These are phyloP conservation scores for Vachellia collinsii DNA, from an alignment of 306 rosid species.

Conservation along the genomic window DNA sequence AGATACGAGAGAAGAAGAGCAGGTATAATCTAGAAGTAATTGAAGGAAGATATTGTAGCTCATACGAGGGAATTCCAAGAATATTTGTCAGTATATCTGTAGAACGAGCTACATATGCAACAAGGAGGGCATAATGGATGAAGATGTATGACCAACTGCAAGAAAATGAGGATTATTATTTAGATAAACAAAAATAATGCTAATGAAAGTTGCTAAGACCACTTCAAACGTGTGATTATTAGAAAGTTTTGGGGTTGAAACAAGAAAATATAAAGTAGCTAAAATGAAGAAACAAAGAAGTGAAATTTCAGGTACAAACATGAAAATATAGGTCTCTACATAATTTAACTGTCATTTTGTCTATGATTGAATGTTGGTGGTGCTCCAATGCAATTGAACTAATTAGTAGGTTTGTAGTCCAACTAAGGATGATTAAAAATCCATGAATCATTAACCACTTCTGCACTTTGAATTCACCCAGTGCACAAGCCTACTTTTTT, in stretches of 20 bases:
- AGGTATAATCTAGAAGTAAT: slow-evolving; percentile 2
- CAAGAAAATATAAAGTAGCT: not conserved
- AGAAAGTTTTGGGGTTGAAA: not conserved
- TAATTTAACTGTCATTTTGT: slow-evolving; percentile 4
- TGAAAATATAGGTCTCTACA: slow-evolving; percentile 16
- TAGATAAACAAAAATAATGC: slow-evolving; percentile 5
- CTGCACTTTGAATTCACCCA: not conserved
- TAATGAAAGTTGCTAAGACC: slow-evolving; percentile 1
- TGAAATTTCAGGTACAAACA: slow-evolving; percentile 1
- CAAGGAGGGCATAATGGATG: slow-evolving; percentile 80
- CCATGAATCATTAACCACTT: slow-evolving; percentile 10
- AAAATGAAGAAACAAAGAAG: not conserved
- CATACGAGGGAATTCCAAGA: slow-evolving; percentile 71
- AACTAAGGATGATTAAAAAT: not conserved
- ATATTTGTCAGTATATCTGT: slow-evolving; percentile 73
- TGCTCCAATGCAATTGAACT: not conserved
- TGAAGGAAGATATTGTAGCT: slow-evolving; percentile 29
- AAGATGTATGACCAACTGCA: slow-evolving; percentile 92
- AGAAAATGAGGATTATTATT: slow-evolving; percentile 33
- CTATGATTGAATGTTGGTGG: not conserved
- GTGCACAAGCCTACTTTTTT: not conserved
- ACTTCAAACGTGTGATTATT: not conserved
- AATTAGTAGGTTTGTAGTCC: not conserved
- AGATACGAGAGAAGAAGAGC: slow-evolving; percentile 21
- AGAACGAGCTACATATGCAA: slow-evolving; percentile 78